phyloP scores from a whole-genome alignment of 306 rosid genomes.

The Medicago arabica region DNA sequence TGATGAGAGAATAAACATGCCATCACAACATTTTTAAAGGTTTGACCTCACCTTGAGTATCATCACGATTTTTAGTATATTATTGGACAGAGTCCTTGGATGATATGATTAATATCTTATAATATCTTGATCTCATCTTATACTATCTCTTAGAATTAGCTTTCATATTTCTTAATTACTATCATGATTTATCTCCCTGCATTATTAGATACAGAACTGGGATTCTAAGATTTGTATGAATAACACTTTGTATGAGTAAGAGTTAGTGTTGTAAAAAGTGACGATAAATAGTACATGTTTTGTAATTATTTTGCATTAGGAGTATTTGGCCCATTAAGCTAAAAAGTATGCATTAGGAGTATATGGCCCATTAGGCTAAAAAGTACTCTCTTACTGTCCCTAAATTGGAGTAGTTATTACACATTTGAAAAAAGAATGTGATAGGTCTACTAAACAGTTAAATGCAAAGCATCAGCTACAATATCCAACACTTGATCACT shows the following conservation, averaged over 20 bases:
- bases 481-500: slow-evolving; percentile 6
- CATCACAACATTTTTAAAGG: slow-evolving; percentile 15
- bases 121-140: background rate
- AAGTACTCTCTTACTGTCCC: slow-evolving; percentile 14
- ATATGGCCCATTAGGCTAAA: background rate
- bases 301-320: no score
- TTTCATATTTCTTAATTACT: background rate
- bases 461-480: background rate
- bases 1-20: background rate
- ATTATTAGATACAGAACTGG: background rate
- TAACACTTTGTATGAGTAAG: background rate
- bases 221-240: background rate
- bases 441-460: background rate
- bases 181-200: background rate
- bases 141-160: background rate
- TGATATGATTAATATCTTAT: background rate
- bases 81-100: background rate
- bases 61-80: slow-evolving; percentile 1
- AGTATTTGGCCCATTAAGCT: no score
- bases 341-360: no score
- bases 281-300: no score
- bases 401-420: slow-evolving; percentile 5
- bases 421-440: slow-evolving; percentile 1
- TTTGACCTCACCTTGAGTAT: slow-evolving; percentile 20
- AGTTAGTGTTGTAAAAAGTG: background rate